Conservation (phyloP, 2,329 filamentous ascomycete genomes). For the Chrysosporium keratinophilum region DNA sequence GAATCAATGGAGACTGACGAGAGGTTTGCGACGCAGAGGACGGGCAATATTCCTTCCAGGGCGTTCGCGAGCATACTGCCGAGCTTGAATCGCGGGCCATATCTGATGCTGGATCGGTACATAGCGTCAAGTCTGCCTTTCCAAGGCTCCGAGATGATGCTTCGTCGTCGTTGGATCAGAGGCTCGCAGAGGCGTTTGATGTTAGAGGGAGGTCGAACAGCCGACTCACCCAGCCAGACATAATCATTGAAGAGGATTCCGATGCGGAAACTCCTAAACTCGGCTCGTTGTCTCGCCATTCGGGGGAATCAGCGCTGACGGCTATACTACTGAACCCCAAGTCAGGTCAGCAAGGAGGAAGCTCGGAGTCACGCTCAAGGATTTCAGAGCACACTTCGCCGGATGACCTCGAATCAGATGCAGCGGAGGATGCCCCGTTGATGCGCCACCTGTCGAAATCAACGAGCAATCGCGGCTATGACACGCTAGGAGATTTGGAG, state of each 20-base stretch:
- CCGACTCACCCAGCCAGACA: slow-evolving; percentile 32
- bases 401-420: neutral
- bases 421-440: slow-evolving; percentile 1
- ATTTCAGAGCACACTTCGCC: neutral
- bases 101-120: slow-evolving; percentile 40
- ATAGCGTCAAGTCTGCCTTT: slow-evolving; percentile 21
- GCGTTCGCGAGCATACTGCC: slow-evolving; percentile 75
- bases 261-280: slow-evolving; percentile 46
- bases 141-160: slow-evolving; percentile 22
- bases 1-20: neutral
- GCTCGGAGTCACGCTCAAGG: neutral
- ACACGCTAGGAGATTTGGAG: slow-evolving; percentile 23
- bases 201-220: slow-evolving; percentile 19
- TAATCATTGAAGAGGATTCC: slow-evolving; percentile 50
- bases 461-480: neutral
- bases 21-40: slow-evolving; percentile 44
- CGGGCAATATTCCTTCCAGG: slow-evolving; percentile 60
- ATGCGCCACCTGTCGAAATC: slow-evolving; percentile 2
- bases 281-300: slow-evolving; percentile 26
- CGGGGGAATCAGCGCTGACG: slow-evolving; percentile 40
- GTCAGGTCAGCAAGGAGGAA: neutral
- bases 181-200: slow-evolving; percentile 16
- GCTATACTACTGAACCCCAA: slow-evolving; percentile 35
- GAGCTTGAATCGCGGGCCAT: slow-evolving; percentile 76
- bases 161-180: slow-evolving; percentile 17